Evolutionary conservation across 2,329 filamentous ascomycete genomes (phyloP), one percentile per base, ranked within the genome.

Genomic region (Sclerotinia nivalis): DNA sequence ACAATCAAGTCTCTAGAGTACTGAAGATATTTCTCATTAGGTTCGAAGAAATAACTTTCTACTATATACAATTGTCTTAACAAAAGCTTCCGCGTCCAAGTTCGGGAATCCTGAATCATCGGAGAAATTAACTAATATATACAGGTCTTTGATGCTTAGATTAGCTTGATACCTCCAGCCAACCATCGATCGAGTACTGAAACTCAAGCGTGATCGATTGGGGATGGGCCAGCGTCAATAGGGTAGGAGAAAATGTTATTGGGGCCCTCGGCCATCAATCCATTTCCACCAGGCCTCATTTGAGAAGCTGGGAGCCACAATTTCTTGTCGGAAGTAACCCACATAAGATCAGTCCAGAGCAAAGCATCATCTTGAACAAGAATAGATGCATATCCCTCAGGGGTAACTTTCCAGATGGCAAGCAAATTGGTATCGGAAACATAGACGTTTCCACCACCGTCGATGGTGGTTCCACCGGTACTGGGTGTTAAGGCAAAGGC

Each of bases 361-460:
- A 73, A 25, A 12, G 56, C 50, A 28, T 72, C 69, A 2, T 72
- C 72, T 69, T 73, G 69, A 20, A 72, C 69, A 10, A 73, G 71
- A n/a, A 73, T 71, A 1, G 69, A 65, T 20, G 71, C 61, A 40
- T 54, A 47, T 5, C 72, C 72, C 15, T 73, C 69, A 0, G 71
- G 56, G 10, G 64, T 71, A n/a, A 72, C 69, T 20, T 71, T 73
- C 71, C 66, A 71, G 58, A 70, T 71, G 20, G 70, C 68, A n/a
- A 71, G 34, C 20, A 66, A 37, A 64, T 81, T 77, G 0, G 76
- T 78, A 70, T 81, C 80, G 71, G 76, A 78, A 62, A 74, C 68
- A 70, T 81, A 81, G 43, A 81, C 78, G 68, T 79, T 80, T 5
- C 80, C 80, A 13, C 78, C 61, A 0, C 76, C 79, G 67, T 81